Base-by-base conservation (phyloP, 139 green algal species). In the Eudorina sp. region DNA sequence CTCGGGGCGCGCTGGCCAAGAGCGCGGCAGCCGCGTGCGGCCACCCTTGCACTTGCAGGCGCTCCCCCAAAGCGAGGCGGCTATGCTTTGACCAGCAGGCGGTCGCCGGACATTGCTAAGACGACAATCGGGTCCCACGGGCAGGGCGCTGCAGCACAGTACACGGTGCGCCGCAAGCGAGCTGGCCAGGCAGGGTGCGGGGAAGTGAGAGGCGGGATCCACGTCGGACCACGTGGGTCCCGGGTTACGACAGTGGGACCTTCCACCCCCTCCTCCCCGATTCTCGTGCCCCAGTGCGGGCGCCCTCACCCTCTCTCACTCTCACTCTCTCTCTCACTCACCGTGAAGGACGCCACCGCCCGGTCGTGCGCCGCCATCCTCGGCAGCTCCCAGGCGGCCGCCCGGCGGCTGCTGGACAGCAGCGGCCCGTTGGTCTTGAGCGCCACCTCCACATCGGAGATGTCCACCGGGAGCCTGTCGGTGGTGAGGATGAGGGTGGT, bases 281-380 rank as follows among this genome's bases (percentile, higher is more conserved):
- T 9, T 55, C 21, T 13, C 23, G 5, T 31, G 14, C 6, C 23
- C 8, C 5, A 6, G 58, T n/a, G 58, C n/a, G n/a, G n/a, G n/a
- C n/a, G n/a, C n/a, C n/a, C n/a, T n/a, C n/a, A n/a, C n/a, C n/a
- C n/a, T n/a, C n/a, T n/a, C n/a, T n/a, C n/a, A n/a, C n/a, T n/a
- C n/a, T n/a, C n/a, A n/a, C n/a, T n/a, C n/a, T n/a, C n/a, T n/a
- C n/a, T 31, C 21, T 29, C 38, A 4, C 76, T 41, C 45, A 86
- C 80, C 58, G 68, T 86, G 58, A 92, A 88, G 40, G 55, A 83
- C 81, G 89, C 62, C 16, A 88, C 70, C 38, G 85, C 83, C 6
- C 80, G 82, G 76, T 94, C 91, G 41, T 90, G 88, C 18, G 89
- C 85, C 70, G 88, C 83, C 58, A 94, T 51, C 3, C 86, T 70